phyloP scores from a whole-genome alignment of 306 rosid species.

The Vigna trinervia region DNA sequence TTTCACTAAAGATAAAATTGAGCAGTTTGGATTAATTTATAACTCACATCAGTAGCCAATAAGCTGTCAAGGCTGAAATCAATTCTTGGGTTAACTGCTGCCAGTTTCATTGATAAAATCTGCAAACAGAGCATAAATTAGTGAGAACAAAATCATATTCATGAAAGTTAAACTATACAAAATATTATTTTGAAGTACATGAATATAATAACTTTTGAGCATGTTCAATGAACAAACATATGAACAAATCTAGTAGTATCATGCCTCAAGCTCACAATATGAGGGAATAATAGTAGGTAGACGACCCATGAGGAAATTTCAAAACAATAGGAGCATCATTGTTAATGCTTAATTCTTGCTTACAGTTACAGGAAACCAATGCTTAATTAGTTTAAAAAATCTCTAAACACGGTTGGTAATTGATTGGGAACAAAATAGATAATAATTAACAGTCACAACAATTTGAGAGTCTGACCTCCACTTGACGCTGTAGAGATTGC shows the following conservation, averaged over 20 bases:
- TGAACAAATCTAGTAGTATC: neutral
- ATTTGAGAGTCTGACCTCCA: conserved; percentile 76
- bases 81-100: conserved; percentile 85
- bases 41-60: conserved; percentile 78
- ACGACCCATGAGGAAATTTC: conserved; percentile 10
- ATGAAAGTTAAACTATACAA: conserved; percentile 37
- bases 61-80: conserved; percentile 82
- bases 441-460: conserved; percentile 40
- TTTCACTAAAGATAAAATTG: neutral
- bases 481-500: conserved; percentile 90
- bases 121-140: conserved; percentile 51
- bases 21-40: neutral
- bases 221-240: conserved; percentile 9
- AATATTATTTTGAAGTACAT: neutral
- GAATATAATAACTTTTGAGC: conserved; percentile 16
- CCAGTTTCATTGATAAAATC: conserved; percentile 95
- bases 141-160: conserved; percentile 43
- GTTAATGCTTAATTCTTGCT: conserved; percentile 28
- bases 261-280: conserved; percentile 32
- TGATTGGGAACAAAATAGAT: conserved; percentile 26
- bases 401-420: conserved; percentile 19
- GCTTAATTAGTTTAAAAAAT: conserved; percentile 26
- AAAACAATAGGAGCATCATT: neutral
- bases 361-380: conserved; percentile 32
- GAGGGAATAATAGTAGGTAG: conserved; percentile 14